Percentiles rank a stretch among this genome's conserved stretches.
Conservation (phyloP, 2,329 filamentous ascomycete genomes). For the Shiraia sp. region DNA sequence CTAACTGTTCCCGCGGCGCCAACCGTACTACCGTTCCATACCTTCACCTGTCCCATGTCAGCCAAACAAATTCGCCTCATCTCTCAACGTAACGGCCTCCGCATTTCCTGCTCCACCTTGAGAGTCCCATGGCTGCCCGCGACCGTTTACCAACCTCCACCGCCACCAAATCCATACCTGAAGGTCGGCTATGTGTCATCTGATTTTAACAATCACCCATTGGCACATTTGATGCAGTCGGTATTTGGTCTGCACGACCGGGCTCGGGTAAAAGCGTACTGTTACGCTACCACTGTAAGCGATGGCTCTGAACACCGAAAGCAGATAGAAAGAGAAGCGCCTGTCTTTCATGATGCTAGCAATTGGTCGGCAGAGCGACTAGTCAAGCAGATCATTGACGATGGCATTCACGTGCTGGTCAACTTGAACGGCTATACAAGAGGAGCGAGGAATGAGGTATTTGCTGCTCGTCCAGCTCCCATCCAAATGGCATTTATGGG, state of each 20-base stretch:
- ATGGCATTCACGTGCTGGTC: slow-evolving; percentile 90
- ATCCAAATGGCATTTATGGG: slow-evolving; percentile 99
- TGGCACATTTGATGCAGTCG: slow-evolving; percentile 98
- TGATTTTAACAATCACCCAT: slow-evolving; percentile 97
- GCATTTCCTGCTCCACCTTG: slow-evolving; percentile 89
- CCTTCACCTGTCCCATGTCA: slow-evolving; percentile 91
- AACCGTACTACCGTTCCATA: slow-evolving; percentile 95
- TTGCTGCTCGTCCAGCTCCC: slow-evolving; percentile 89
- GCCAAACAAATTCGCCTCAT: slow-evolving; percentile 91
- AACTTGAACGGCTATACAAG: slow-evolving; percentile 98
- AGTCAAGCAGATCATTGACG: slow-evolving; percentile 81
- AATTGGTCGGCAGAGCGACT: slow-evolving; percentile 83
- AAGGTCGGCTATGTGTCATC: slow-evolving; percentile 96
- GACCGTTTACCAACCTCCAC: slow-evolving; percentile 81
- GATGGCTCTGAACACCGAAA: slow-evolving; percentile 86
- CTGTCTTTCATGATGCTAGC: slow-evolving; percentile 87
- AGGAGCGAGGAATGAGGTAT: slow-evolving; percentile 95
- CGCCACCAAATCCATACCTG: slow-evolving; percentile 79
- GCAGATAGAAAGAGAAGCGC: slow-evolving; percentile 91
- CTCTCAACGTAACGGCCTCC: slow-evolving; percentile 89
- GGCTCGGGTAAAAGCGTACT: slow-evolving; percentile 77
- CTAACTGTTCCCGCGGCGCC: slow-evolving; percentile 84
- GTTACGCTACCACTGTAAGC: slow-evolving; percentile 92
- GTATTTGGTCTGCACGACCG: slow-evolving; percentile 90
- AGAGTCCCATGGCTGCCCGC: slow-evolving; percentile 82